Evolutionary conservation across 2,329 filamentous ascomycete genomes (phyloP).

Genomic region (Stachybotrys chartarum): DNA sequence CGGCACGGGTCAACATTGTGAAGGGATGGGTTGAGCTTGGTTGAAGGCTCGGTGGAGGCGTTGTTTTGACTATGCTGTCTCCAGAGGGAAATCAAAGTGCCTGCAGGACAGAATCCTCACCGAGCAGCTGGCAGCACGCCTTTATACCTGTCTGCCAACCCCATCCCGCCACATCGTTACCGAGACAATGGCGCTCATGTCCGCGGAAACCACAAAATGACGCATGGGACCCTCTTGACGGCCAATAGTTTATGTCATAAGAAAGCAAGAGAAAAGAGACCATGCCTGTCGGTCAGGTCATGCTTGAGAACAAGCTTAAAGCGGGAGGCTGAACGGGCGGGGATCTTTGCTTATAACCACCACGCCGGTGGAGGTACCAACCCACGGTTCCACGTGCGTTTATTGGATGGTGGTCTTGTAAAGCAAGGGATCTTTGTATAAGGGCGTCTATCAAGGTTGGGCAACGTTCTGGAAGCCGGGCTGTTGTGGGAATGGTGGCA

Average conservation of each 20-base stretch:
- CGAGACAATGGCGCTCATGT: neutral
- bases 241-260: neutral
- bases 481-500: neutral
- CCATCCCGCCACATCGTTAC: neutral
- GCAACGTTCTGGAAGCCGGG: neutral
- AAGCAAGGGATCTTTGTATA: neutral
- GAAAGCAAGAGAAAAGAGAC: neutral
- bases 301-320: neutral
- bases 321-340: neutral
- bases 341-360: neutral
- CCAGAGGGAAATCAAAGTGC: neutral
- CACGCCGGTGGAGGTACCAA: neutral
- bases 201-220: neutral
- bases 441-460: neutral
- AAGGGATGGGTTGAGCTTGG: neutral
- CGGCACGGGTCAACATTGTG: slow-evolving; percentile 5
- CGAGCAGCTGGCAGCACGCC: neutral
- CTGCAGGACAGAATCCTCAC: neutral
- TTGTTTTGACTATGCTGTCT: neutral
- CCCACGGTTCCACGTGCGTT: neutral
- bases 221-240: neutral
- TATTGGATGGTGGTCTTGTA: neutral
- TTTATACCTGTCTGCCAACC: neutral
- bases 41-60: neutral
- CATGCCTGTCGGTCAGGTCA: neutral